phyloP scores from a whole-genome alignment of 352 stramenopile species.

The Phytophthora sojae region DNA sequence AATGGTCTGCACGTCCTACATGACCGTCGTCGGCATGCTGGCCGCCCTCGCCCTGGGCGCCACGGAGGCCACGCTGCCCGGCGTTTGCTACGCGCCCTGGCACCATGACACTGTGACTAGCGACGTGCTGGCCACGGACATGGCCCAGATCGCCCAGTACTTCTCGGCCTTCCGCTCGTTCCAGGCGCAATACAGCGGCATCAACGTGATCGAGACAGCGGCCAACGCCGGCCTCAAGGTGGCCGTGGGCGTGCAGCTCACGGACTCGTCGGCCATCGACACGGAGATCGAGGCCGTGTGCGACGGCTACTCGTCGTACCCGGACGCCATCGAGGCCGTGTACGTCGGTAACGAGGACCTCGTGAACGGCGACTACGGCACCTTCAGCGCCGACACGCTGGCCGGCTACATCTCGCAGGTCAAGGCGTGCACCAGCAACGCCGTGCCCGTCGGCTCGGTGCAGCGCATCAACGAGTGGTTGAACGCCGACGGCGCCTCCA shows the following conservation, averaged over 20 bases:
- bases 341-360: constrained; percentile 84
- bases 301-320: constrained; percentile 48
- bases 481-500: constrained; percentile 37
- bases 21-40: constrained; percentile 22
- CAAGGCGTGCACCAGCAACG: constrained; percentile 48
- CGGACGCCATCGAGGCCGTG: constrained; percentile 58
- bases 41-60: constrained; percentile 11
- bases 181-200: constrained; percentile 63
- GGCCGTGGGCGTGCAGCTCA: constrained; percentile 71
- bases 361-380: constrained; percentile 53
- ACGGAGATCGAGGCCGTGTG: constrained; percentile 66
- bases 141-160: constrained; percentile 49
- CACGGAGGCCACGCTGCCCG: constrained; percentile 28
- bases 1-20: constrained; percentile 37
- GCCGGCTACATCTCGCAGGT: constrained; percentile 58
- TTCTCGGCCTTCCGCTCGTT: constrained; percentile 72
- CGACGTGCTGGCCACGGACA: constrained; percentile 49
- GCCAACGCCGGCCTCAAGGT: constrained; percentile 60
- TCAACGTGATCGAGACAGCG: constrained; percentile 62
- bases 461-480: constrained; percentile 75
- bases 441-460: constrained; percentile 62
- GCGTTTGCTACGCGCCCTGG: constrained; percentile 73
- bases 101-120: constrained; percentile 54
- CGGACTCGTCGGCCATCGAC: constrained; percentile 47
- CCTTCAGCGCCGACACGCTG: constrained; percentile 42